These are phyloP conservation scores for Trichoderma brevicompactum DNA, from an alignment of 2,329 filamentous ascomycete genomes.

Conservation along the genomic window DNA sequence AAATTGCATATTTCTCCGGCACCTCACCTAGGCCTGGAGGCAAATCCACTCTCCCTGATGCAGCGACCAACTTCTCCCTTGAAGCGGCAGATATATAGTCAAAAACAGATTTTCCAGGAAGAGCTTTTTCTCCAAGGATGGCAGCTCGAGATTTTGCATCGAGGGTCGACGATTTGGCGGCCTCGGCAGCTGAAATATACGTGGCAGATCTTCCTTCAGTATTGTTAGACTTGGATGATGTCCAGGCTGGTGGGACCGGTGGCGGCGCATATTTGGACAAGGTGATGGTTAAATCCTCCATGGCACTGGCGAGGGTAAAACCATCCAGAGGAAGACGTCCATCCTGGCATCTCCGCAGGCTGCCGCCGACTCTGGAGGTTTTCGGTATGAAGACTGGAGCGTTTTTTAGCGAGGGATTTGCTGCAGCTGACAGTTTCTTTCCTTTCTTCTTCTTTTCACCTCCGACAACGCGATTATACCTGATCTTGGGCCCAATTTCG, in stretches of 20 bases:
- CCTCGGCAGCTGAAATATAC: slow-evolving; percentile 73
- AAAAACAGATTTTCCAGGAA: slow-evolving; percentile 94
- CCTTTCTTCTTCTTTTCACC: slow-evolving; percentile 80
- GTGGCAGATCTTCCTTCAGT: slow-evolving; percentile 23
- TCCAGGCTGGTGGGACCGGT: slow-evolving; percentile 74
- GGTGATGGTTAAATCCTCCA: slow-evolving; percentile 44
- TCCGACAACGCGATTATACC: slow-evolving; percentile 80
- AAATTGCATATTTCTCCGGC: slow-evolving; percentile 65
- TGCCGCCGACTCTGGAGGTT: slow-evolving; percentile 38
- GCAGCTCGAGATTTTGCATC: slow-evolving; percentile 77
- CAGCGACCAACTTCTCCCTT: slow-evolving; percentile 74
- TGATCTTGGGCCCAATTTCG: slow-evolving; percentile 86
- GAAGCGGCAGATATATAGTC: slow-evolving; percentile 83
- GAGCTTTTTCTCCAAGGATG: slow-evolving; percentile 73
- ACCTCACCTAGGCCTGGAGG: slow-evolving; percentile 78
- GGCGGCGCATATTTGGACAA: slow-evolving; percentile 63
- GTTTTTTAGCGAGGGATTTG: slow-evolving; percentile 66
- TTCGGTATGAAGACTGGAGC: slow-evolving; percentile 79
- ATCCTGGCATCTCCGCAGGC: slow-evolving; percentile 73
- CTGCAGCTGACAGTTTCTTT: slow-evolving; percentile 50
- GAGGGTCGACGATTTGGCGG: slow-evolving; percentile 75
- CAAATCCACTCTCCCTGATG: slow-evolving; percentile 75
- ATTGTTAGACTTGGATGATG: slow-evolving; percentile 56
- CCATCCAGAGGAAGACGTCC: slow-evolving; percentile 79
- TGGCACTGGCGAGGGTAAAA: slow-evolving; percentile 69